phyloP scores from a whole-genome alignment of 192 early-diverging fungal genomes.

The Coemansia nantahalensis region DNA sequence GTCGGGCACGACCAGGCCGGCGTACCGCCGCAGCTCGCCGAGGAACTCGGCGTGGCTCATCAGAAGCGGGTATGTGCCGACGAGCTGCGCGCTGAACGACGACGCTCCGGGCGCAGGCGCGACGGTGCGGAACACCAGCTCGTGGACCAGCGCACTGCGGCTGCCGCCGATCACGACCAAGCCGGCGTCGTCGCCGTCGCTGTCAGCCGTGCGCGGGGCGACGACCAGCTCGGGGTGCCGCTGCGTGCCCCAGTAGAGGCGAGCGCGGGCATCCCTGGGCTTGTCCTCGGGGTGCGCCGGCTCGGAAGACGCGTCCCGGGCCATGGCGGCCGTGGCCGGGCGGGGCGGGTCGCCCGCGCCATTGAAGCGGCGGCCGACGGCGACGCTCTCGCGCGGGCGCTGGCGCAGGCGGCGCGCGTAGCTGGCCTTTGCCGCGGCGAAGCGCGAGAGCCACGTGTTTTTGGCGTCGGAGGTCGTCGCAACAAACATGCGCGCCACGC shows the following conservation, averaged over 20 bases:
- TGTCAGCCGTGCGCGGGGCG: background rate
- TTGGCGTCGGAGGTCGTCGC: slow-evolving; percentile 52
- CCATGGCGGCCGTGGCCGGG: slow-evolving; percentile 7
- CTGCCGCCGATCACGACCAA: slow-evolving; percentile 49
- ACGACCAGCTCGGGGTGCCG: slow-evolving; percentile 57
- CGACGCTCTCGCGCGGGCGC: slow-evolving; percentile 41
- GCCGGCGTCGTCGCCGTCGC: background rate
- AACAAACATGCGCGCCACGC: slow-evolving; percentile 56
- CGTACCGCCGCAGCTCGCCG: slow-evolving; percentile 50
- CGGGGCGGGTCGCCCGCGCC: slow-evolving; percentile 9
- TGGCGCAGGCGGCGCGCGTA: slow-evolving; percentile 47
- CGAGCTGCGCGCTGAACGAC: slow-evolving; percentile 33
- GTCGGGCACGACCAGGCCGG: slow-evolving; percentile 45
- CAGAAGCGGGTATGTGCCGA: slow-evolving; percentile 37
- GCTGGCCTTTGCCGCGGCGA: slow-evolving; percentile 55
- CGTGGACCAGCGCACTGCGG: slow-evolving; percentile 60
- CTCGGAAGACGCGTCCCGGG: slow-evolving; percentile 18
- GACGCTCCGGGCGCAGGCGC: background rate
- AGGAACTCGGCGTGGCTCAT: slow-evolving; percentile 45
- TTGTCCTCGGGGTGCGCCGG: slow-evolving; percentile 21
- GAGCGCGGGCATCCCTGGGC: slow-evolving; percentile 32
- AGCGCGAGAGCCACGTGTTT: slow-evolving; percentile 55
- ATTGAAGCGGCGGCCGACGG: slow-evolving; percentile 18
- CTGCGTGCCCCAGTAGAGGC: slow-evolving; percentile 57
- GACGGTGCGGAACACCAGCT: slow-evolving; percentile 58